Base-by-base conservation (phyloP, 2,329 filamentous ascomycete species). In the Fusarium sp. region DNA sequence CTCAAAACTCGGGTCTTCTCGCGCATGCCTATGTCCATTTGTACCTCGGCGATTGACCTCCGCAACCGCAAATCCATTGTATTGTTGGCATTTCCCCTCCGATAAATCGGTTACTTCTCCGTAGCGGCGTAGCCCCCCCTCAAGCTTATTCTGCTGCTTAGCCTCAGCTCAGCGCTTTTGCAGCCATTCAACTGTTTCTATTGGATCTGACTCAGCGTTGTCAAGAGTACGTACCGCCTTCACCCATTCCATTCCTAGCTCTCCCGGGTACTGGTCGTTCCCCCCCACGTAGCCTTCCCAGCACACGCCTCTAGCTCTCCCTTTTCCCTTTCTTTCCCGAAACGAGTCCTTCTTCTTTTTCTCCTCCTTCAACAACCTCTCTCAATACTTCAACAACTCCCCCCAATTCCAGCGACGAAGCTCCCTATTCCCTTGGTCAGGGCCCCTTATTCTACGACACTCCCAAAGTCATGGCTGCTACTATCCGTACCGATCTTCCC, bases 371-470 rank as follows among this genome's bases (percentile, higher is more conserved):
- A 57, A 69, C 57, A 63, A 63, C 57, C 72, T 62, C 47, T 60
- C 57, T 69, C 66, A 68, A 62, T 49, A 24, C 44, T 41, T 41
- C 59, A 57, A 37, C 44, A 37, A 53, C 28, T n/a, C 37, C 54
- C 58, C 38, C 31, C 20, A 59, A 43, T 68, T 72, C 68, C 77
- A 78, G 93, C 93, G 88, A 94, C 88, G 93, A 94, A 94, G 92
- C 93, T 90, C 84, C 90, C 88, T 90, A 84, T 84, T 92, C 93
- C 94, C 95, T 98, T 97, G 95, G 95, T 98, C 95, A 96, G 94
- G 95, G 93, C 92, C 91, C 88, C 86, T 80, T 80, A 60, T 72
- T 78, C 75, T 79, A 82, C 76, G 83, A 83, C 84, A 74, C 64
- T 82, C 78, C 79, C 80, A 82, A 80, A 84, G 85, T 81, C 82